phyloP scores from a whole-genome alignment of 2,329 filamentous ascomycete species.

The Lojkania enalia region DNA sequence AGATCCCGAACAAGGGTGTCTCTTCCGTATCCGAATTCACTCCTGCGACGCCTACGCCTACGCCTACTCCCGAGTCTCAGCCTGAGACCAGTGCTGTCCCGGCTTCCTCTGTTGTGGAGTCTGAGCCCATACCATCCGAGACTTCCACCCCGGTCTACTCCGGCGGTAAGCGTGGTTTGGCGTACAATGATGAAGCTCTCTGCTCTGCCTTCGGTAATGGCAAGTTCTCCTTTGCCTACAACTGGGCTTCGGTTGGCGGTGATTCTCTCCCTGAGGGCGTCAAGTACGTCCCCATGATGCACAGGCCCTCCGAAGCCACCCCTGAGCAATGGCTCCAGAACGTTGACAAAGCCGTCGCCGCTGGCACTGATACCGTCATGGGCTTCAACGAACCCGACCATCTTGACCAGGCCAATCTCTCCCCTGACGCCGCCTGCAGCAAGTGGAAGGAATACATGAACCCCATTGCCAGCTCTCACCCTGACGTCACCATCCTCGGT shows the following conservation, averaged over 20 bases:
- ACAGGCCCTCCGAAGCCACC: conserved; percentile 26
- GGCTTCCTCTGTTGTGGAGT: conserved; percentile 2
- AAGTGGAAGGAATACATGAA: conserved; percentile 40
- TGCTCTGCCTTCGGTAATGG: conserved; percentile 55
- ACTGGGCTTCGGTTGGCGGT: conserved; percentile 59
- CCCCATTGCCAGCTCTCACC: conserved; percentile 30
- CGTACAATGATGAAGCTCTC: conserved; percentile 64
- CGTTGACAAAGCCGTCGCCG: conserved; percentile 46
- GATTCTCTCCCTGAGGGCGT: conserved; percentile 47
- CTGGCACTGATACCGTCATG: conserved; percentile 41
- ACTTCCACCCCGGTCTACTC: conserved; percentile 33
- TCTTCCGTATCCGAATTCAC: background rate
- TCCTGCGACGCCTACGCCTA: background rate
- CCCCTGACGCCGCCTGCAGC: conserved; percentile 34
- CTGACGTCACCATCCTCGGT: conserved; percentile 37
- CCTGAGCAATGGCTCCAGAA: conserved; percentile 35
- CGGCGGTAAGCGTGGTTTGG: conserved; percentile 65
- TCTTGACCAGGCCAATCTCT: conserved; percentile 37
- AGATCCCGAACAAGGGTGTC: no score
- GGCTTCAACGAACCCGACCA: conserved; percentile 47
- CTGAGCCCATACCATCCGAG: conserved; percentile 3
- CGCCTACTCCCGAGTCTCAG: background rate
- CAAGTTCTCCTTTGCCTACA: conserved; percentile 65
- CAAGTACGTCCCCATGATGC: conserved; percentile 64
- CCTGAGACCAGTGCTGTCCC: background rate